phyloP scores from a whole-genome alignment of 2,329 filamentous ascomycete species.

The Cryphonectria naterciae region DNA sequence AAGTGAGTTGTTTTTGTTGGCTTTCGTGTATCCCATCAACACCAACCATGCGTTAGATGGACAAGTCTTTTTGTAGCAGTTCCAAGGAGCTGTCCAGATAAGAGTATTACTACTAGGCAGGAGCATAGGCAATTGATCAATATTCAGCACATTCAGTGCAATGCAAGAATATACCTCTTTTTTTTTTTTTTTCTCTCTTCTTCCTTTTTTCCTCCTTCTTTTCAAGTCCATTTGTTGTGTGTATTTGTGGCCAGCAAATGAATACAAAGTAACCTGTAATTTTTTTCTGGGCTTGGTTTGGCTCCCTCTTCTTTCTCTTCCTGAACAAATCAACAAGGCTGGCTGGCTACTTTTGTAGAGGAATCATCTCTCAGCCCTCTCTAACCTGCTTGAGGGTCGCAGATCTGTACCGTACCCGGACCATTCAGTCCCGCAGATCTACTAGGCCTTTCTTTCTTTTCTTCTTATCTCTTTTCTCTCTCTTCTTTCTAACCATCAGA shows the following conservation, averaged over 20 bases:
- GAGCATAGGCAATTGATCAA: neutral
- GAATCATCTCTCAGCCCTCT: neutral
- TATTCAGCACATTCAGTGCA: neutral
- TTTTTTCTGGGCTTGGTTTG: too few species aligned
- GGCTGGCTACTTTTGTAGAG: neutral
- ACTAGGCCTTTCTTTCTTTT: too few species aligned
- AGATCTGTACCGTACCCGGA: neutral
- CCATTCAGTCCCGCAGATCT: neutral
- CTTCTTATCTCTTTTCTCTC: too few species aligned
- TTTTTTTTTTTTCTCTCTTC: neutral
- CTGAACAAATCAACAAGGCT: too few species aligned
- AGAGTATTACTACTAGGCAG: neutral
- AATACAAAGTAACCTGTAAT: too few species aligned
- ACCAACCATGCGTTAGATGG: neutral
- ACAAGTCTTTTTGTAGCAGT: constrained; percentile 7
- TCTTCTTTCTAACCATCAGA: too few species aligned
- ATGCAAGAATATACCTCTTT: neutral
- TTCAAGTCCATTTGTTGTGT: too few species aligned
- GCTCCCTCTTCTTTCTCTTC: too few species aligned
- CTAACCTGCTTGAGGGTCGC: neutral
- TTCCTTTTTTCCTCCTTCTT: neutral
- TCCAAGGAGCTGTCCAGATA: constrained; percentile 6
- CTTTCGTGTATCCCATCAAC: neutral
- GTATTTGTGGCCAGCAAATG: too few species aligned
- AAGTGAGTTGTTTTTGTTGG: neutral